Percentiles rank a stretch among this genome's conserved stretches.
phyloP scores from a whole-genome alignment of 1,139 yeast genomes.

The Magnusiomyces suaveolens region DNA sequence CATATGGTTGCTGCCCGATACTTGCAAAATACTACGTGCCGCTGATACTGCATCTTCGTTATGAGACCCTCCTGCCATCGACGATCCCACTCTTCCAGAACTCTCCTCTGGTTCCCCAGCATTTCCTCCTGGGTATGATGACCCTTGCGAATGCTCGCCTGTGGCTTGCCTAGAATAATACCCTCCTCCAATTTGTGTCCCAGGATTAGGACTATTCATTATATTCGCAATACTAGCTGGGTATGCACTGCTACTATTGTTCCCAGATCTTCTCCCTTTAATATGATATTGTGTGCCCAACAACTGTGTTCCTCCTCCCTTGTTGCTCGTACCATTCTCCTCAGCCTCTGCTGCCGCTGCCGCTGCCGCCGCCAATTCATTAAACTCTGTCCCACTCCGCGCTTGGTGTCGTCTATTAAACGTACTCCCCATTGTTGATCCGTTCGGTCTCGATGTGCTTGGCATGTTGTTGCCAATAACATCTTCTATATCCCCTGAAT shows the following conservation, averaged over 20 bases:
- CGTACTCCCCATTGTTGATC: not conserved
- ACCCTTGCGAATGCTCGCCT: not conserved
- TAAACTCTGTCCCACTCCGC: conserved; percentile 4
- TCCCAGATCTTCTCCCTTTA: not conserved
- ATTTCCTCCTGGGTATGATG: not conserved
- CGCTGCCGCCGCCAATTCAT: conserved; percentile 5
- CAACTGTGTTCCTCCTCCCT: not conserved
- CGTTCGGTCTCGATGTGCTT: too few species aligned
- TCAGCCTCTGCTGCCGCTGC: conserved; percentile 3
- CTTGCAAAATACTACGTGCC: not conserved
- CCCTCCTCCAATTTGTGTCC: not conserved
- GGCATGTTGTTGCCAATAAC: not conserved
- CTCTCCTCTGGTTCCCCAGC: not conserved
- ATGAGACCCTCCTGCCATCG: not conserved
- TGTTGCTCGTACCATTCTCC: not conserved
- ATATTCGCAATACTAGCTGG: not conserved
- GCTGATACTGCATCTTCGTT: not conserved
- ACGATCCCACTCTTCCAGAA: not conserved
- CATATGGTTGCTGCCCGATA: not conserved
- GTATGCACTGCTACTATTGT: not conserved
- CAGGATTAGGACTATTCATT: not conserved
- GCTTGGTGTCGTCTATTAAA: not conserved
- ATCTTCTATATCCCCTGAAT: not conserved
- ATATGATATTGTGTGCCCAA: not conserved
- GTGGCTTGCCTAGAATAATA: not conserved